Conservation (phyloP, 179 eudicot species). For the Gypsophila paniculata region DNA sequence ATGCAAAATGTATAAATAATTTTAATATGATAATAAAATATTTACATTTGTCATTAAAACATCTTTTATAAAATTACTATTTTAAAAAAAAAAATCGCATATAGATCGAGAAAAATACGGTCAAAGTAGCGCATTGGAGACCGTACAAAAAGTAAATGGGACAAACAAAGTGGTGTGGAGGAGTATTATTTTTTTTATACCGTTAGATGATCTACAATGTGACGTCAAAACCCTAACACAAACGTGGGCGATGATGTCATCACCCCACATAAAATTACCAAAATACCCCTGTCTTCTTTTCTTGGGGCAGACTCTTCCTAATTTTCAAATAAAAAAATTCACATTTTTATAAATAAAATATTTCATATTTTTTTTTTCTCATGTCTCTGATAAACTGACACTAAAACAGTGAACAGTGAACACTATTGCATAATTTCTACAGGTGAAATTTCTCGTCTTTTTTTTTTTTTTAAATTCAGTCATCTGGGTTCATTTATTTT, state of each 20-base stretch:
- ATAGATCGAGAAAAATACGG: too few species aligned
- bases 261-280: too few species aligned
- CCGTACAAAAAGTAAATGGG: too few species aligned
- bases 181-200: too few species aligned
- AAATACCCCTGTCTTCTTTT: background rate
- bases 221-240: background rate
- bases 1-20: too few species aligned
- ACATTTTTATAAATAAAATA: background rate
- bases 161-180: too few species aligned
- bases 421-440: background rate
- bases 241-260: constrained; percentile 22
- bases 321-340: constrained; percentile 12
- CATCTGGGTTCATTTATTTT: constrained; percentile 6
- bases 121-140: too few species aligned
- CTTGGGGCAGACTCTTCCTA: constrained; percentile 18
- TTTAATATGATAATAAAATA: too few species aligned
- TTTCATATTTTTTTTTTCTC: background rate
- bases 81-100: too few species aligned
- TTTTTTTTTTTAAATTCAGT: constrained; percentile 7
- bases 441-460: constrained; percentile 6
- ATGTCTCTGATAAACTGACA: background rate
- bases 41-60: too few species aligned
- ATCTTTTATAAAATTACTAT: too few species aligned
- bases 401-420: background rate
- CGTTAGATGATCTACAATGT: background rate